Evolutionary conservation across 441 rosid genomes (phyloP), one percentile per base, ranked within the genome.

Genomic region (Syzygium malaccense): DNA sequence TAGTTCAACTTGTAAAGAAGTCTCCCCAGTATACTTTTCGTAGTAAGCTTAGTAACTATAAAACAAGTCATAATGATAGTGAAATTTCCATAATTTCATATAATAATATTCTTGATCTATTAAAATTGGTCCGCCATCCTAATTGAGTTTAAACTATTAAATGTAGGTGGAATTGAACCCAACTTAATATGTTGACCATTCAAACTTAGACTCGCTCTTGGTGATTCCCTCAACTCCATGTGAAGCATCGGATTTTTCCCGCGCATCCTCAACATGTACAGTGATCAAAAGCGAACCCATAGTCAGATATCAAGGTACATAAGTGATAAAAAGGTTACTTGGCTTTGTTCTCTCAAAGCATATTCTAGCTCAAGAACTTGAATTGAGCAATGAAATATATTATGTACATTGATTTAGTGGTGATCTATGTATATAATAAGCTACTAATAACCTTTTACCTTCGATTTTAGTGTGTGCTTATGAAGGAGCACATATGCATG

Each of bases 131-230:
- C 23, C 32, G 23, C 75, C 28, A n/a, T 26, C 7, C 30, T 28
- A 26, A 6, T 5, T 0, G 66, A 26, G 4, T 58, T 58, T 26
- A 58, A 58, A 26, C 7, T 58, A 26, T 58, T 58, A 10, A 58
- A 28, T 5, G 4, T 4, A 26, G 15, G 6, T 4, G 14, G 14
- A 25, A 12, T 0, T 4, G 14, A 7, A 25, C 6, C 12, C 7
- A 26, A 12, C 7, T 4, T 2, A 58, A 58, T 58, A 1, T 26
- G 30, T 26, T 26, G 2, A 25, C 30, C 0, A 3, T 3, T 58
- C 30, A 58, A 58, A 58, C 14, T 58, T 58, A 28, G 3, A 26
- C 32, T 58, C 30, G 15, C 66, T 58, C 30, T 57, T 5, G 15
- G 14, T 26, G 66, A 58, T 26, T 30, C 28, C 15, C 15, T 58